Evolutionary conservation across 2,329 filamentous ascomycete genomes (phyloP).

Genomic region (Metarhizium rileyi): DNA sequence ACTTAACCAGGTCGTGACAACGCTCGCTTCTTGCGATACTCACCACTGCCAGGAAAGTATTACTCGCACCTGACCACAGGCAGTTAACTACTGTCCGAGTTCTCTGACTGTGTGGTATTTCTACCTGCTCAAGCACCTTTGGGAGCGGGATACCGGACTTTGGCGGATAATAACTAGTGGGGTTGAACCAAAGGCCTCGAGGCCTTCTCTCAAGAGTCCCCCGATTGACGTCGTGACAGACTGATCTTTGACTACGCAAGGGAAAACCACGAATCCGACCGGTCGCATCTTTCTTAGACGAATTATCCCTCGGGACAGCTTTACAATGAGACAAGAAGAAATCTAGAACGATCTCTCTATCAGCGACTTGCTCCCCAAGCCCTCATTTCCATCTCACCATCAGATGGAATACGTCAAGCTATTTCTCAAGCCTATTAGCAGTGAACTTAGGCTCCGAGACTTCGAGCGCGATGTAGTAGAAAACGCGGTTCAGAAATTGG

Average conservation of each 20-base stretch:
- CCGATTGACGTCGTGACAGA: conserved; percentile 23
- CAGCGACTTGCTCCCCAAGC: conserved; percentile 17
- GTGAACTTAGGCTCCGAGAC: conserved; percentile 23
- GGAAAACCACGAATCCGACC: conserved; percentile 21
- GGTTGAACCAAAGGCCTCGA: too few species aligned
- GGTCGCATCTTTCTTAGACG: conserved; percentile 23
- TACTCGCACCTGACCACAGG: too few species aligned
- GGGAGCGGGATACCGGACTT: too few species aligned
- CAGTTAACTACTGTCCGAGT: too few species aligned
- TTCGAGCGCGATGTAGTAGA: conserved; percentile 26
- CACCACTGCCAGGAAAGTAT: too few species aligned
- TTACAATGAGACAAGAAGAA: conserved; percentile 8
- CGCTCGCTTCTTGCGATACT: too few species aligned
- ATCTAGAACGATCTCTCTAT: conserved; percentile 20
- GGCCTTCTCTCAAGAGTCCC: too few species aligned
- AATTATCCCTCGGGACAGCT: conserved; percentile 27
- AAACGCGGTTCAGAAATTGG: conserved; percentile 23
- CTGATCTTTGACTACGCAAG: conserved; percentile 22
- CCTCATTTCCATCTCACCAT: conserved; percentile 21
- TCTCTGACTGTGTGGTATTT: too few species aligned
- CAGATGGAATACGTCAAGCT: conserved; percentile 24
- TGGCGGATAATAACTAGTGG: too few species aligned
- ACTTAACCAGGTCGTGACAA: too few species aligned
- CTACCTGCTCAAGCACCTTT: too few species aligned
- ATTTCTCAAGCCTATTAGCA: conserved; percentile 22